Evolutionary conservation across 495 filamentous ascomycete species (phyloP), one percentile per base, ranked within the genome.

Genomic region (Penicillium samsonianum): DNA sequence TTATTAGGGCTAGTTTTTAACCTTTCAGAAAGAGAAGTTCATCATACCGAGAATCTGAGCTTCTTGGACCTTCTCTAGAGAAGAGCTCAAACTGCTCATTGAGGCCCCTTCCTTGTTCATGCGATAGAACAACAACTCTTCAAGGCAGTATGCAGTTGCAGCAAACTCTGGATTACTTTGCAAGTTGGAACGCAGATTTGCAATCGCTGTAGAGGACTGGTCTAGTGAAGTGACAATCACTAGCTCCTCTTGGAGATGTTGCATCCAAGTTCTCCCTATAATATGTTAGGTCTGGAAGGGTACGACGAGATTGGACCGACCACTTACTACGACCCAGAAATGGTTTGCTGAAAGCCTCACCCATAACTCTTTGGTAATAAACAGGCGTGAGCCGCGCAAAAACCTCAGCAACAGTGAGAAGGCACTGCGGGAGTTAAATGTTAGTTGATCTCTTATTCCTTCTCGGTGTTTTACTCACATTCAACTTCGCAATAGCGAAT

Each of bases 231-330:
- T 57, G n/a, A 70, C 12, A 19, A 59, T 57, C 3, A 58, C 59
- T 0, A 69, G 30, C 28, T 52, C 50, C 11, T 65, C 51, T 2
- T 67, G 40, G 1, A 67, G 23, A 5, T 30, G 10, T 22, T 67
- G 59, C 2, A 69, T 25, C 67, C 67, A 70, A 2, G 28, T 19
- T 54, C 67, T 50, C 35, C 65, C 58, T 61, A 17, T 17, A 33
- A 6, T 14, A 11, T 50, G 1, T 42, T 7, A 41, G 38, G 28
- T 8, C 35, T 38, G n/a, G n/a, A 38, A 9, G n/a, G 16, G 35
- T 38, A 38, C 0, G n/a, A 9, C 35, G n/a, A 38, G 35, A 38
- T 17, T 17, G 16, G 35, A 38, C 16, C 16, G 16, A 17, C 6
- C n/a, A 59, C 57, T 59, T 42, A 59, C 57, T 48, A 11, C 50